A percentile compares a stretch with the other conserved stretches of the same genome.
These are phyloP conservation scores for Betula pendula DNA, from an alignment of 306 rosid species.

Conservation along the genomic window DNA sequence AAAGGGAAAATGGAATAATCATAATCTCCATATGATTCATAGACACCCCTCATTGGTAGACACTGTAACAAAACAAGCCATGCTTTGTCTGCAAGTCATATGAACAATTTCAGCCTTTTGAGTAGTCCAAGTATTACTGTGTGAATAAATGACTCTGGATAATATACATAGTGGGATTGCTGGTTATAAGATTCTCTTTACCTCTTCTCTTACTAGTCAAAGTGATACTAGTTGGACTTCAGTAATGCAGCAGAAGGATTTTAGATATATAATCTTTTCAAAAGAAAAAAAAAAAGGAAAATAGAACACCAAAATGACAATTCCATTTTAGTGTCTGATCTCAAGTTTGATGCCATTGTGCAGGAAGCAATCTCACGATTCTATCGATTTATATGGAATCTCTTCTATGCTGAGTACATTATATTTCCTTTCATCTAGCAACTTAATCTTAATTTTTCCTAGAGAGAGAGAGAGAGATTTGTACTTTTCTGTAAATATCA, in stretches of 20 bases:
- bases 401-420: conserved; percentile 84
- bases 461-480: conserved; percentile 10
- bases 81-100: neutral
- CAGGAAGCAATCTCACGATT: conserved; percentile 87
- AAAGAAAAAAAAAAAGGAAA: neutral
- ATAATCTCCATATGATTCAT: neutral
- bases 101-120: neutral
- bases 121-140: neutral
- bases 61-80: too few species aligned
- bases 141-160: neutral
- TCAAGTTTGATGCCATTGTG: conserved; percentile 35
- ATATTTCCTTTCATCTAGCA: conserved; percentile 80
- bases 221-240: neutral
- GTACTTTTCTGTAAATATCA: conserved; percentile 8
- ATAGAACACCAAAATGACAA: neutral
- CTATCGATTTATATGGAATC: conserved; percentile 95
- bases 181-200: neutral
- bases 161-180: neutral
- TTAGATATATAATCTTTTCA: neutral
- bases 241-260: neutral
- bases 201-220: neutral
- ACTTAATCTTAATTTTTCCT: conserved; percentile 13
- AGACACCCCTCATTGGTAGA: too few species aligned
- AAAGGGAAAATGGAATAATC: neutral
- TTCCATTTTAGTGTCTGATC: neutral